Base-by-base conservation (phyloP, 352 stramenopile species). In the Phytophthora pseudosyringae region DNA sequence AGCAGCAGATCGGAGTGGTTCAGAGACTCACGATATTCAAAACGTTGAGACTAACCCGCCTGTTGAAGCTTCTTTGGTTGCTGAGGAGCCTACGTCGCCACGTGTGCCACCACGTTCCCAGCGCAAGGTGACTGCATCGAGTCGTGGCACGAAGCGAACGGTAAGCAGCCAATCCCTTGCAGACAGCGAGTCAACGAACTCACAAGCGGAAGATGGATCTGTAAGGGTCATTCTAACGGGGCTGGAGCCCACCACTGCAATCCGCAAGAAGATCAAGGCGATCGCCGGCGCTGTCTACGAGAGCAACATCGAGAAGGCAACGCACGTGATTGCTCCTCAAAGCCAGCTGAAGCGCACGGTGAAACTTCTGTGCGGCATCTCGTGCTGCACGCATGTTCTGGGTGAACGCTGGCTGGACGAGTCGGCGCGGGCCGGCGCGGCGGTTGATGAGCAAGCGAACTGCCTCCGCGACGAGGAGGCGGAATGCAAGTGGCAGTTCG, bases 361-460 rank as follows among this genome's bases (percentile, higher is more conserved):
- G 32, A 88, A 88, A 63, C 51, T 88, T 26, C 54, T 88, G 39
- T 86, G 79, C 25, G 76, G 79, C 4, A 82, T 88, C 16, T 83
- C 79, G 9, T 83, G 73, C 51, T 88, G 79, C 36, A 45, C 18
- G 5, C 79, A 88, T 59, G 80, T 88, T 54, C 25, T 86, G 18
- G 75, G 74, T 18, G 64, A 79, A 48, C 60, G 65, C 36, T 88
- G 79, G 79, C 65, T 88, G 36, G 60, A 77, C 39, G 54, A 81
- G 46, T 87, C 78, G 13, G 76, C 73, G 9, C 64, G 55, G 13
- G 52, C 57, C 3, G 72, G 75, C 2, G 48, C 40, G 1, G 50
- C 73, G 13, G 64, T 71, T 6, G 57, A 79, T 63, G 73, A 88
- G 57, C 53, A 70, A 50, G 46, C 59, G 18, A 75, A 80, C 47